Base-by-base conservation (phyloP, 202 grass and related monocot genomes). In the Digitaria exilis region DNA sequence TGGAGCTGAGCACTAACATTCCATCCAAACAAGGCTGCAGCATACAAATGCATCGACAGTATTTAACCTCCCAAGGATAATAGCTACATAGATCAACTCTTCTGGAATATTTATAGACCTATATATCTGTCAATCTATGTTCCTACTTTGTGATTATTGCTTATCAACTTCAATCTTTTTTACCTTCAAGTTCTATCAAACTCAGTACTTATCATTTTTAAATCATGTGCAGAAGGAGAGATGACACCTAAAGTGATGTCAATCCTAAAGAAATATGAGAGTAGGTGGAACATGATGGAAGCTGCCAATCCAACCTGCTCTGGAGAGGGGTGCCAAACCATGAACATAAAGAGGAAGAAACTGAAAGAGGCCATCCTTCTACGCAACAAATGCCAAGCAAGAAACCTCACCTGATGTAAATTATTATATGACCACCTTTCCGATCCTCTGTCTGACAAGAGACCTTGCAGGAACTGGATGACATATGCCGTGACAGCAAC, bases 401-500 rank as follows among this genome's bases (percentile, higher is more conserved):
- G 83, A 52, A 46, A 81, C n/a, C 4, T 70, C 43, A 60, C 55
- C 5, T 75, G 60, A 49, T 70, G 25, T 26, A 68, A 79, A 51
- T 51, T 51, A 31, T 32, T 72, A 72, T 60, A 41, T 48, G 35
- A 45, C 17, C 29, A 30, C 46, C 39, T 62, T 14, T 71, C 48
- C 55, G 15, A 73, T 37, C 28, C 71, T 45, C 21, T 71, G 22
- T 73, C 24, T 64, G 30, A 85, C 28, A 86, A 2, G 15, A 68
- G 64, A 13, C 31, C 37, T 75, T 88, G 69, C 89, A 97, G 94
- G 83, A 91, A 57, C 72, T 97, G 52, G 87, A 97, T 37, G 75
- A 79, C 14, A 71, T 90, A 73, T 94, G 92, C 82, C 65, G 51
- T 54, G 60, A 79, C 28, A 94, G 83, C 59, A 78, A 92, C 25